A percentile compares a stretch with the other conserved stretches of the same genome.
phyloP scores from a whole-genome alignment of 192 early-diverging fungal genomes.

The Coemansia sp. region DNA sequence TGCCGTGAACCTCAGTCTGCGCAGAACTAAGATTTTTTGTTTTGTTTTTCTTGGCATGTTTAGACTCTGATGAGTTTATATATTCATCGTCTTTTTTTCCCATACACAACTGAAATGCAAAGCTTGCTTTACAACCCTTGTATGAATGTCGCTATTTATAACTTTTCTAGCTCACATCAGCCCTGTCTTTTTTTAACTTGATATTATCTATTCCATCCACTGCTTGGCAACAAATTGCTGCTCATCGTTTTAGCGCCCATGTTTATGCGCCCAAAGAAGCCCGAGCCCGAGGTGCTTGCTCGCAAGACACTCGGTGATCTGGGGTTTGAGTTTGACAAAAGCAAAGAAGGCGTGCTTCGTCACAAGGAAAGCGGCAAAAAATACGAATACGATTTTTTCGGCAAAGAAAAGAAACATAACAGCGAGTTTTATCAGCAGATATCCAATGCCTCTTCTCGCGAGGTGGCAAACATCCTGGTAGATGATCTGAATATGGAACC shows the following conservation, averaged over 20 bases:
- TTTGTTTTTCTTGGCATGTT: not conserved
- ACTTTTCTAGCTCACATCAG: too few species aligned
- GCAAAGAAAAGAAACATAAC: slow-evolving; percentile 15
- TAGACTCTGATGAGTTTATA: too few species aligned
- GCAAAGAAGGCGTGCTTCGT: not conserved
- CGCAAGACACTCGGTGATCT: slow-evolving; percentile 33
- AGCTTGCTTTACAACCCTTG: too few species aligned
- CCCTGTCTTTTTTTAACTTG: too few species aligned
- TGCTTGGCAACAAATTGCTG: not conserved
- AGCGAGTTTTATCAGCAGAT: slow-evolving; percentile 29
- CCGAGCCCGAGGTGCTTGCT: slow-evolving; percentile 6
- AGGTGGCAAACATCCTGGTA: slow-evolving; percentile 22
- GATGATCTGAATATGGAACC: slow-evolving; percentile 33
- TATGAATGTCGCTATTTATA: too few species aligned
- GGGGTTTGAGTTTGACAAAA: slow-evolving; percentile 28
- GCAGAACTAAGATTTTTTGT: not conserved
- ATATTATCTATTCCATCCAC: not conserved
- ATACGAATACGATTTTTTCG: too few species aligned
- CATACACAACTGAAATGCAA: too few species aligned
- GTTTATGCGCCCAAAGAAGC: slow-evolving; percentile 49
- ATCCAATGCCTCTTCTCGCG: slow-evolving; percentile 24
- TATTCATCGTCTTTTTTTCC: too few species aligned
- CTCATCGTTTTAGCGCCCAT: slow-evolving; percentile 8
- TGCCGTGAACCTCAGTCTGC: slow-evolving; percentile 37
- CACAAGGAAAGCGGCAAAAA: not conserved